These are phyloP conservation scores for Paraconiothyrium brasiliense DNA, from an alignment of 2,329 filamentous ascomycete species.

Conservation along the genomic window DNA sequence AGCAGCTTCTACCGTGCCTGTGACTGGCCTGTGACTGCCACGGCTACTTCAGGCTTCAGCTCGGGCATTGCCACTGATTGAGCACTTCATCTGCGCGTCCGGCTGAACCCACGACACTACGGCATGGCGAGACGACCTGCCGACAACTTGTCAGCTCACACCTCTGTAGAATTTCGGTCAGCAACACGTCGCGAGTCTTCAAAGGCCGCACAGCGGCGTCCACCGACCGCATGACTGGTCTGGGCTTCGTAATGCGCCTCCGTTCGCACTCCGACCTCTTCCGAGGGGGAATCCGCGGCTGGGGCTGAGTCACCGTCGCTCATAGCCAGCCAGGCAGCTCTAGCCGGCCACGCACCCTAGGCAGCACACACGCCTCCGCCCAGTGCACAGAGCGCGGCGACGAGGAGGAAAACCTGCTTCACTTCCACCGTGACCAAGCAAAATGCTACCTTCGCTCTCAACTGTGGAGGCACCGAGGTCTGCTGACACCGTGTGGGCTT, in stretches of 20 bases:
- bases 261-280: conserved; percentile 15
- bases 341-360: conserved; percentile 26
- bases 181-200: neutral
- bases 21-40: conserved; percentile 12
- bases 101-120: conserved; percentile 19
- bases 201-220: neutral
- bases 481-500: conserved; percentile 41
- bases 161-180: neutral
- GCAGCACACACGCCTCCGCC: conserved; percentile 27
- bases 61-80: neutral
- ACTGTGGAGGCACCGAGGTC: conserved; percentile 13
- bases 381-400: neutral
- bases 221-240: conserved; percentile 4
- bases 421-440: conserved; percentile 31
- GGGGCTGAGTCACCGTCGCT: conserved; percentile 7
- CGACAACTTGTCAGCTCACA: neutral
- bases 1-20: conserved; percentile 1
- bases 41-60: conserved; percentile 1
- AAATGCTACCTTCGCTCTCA: conserved; percentile 20
- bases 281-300: conserved; percentile 15
- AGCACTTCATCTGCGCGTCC: conserved; percentile 25
- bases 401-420: conserved; percentile 20
- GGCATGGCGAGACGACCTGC: neutral
- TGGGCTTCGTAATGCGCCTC: neutral
- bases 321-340: conserved; percentile 7